A percentile compares a stretch with the other conserved stretches of the same genome.
Conservation (phyloP, 208 protist genomes). For the Crithidia sp. region DNA sequence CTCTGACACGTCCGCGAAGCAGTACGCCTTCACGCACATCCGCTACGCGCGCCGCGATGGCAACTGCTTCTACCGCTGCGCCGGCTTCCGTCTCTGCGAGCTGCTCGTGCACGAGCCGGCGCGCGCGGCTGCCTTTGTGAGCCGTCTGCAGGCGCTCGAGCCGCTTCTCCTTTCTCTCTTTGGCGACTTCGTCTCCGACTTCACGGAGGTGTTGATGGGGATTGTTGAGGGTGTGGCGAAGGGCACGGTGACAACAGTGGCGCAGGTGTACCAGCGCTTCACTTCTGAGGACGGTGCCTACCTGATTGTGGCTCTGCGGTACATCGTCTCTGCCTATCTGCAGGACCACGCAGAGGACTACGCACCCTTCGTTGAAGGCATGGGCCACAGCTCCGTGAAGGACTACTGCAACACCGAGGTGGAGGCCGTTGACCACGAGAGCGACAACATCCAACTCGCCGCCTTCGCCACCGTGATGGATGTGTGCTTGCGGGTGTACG, state of each 20-base stretch:
- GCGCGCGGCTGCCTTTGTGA: conserved; percentile 27
- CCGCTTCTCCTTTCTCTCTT: conserved; percentile 45
- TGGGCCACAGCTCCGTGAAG: conserved; percentile 59
- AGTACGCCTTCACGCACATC: conserved; percentile 38
- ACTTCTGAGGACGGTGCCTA: conserved; percentile 54
- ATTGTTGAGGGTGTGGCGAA: conserved; percentile 33
- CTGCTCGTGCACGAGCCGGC: conserved; percentile 26
- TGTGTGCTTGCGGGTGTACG: conserved; percentile 56
- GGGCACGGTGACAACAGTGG: conserved; percentile 29
- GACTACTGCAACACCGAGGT: conserved; percentile 78
- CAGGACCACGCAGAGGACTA: conserved; percentile 63
- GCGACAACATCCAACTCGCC: conserved; percentile 82
- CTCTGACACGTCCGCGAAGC: conserved; percentile 6
- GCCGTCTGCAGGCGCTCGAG: conserved; percentile 27
- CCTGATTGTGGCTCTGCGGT: conserved; percentile 72
- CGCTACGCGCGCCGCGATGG: conserved; percentile 80
- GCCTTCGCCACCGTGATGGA: conserved; percentile 71
- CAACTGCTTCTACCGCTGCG: conserved; percentile 89
- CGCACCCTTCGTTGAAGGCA: conserved; percentile 75
- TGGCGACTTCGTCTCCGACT: conserved; percentile 78
- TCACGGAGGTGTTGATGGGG: conserved; percentile 58
- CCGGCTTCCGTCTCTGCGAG: conserved; percentile 64
- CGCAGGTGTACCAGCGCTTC: conserved; percentile 28
- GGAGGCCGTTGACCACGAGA: conserved; percentile 77
- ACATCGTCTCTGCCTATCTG: conserved; percentile 76